Base-by-base conservation (phyloP, 257 asterid species). In the Datura wrightii region DNA sequence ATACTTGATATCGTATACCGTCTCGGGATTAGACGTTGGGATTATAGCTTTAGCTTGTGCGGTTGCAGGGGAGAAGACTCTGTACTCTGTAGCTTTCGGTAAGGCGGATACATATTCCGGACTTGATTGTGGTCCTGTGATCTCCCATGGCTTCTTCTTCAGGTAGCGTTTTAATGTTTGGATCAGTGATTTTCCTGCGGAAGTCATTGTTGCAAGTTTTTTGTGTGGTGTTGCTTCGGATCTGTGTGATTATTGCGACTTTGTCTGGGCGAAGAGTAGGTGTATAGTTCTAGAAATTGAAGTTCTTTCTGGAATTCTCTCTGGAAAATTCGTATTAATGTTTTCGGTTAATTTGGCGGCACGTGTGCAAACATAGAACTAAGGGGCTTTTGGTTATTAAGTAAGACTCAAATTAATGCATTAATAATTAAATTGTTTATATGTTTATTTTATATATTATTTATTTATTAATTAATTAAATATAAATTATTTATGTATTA, bases 1-100 rank as follows among this genome's bases (percentile, higher is more conserved):
- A 90, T 96, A 96, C 93, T 94, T 94, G 93, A 96, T 96, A 86
- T 94, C 98, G 90, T 85, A 96, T 13, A 96, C 98, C 0, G 95
- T 94, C 66, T 96, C 98, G 1, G 97, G 98, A 50, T 94, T 89
- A 4, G 98, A 92, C 13, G 90, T 67, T 11, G 99, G 99, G 36
- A 96, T 89, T 87, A 93, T 90, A 69, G 98, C 98, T 87, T 82
- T 82, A 18, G 55, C 90, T 54, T 91, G 84, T 13, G 48, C 85
- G 82, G 99, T 92, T 84, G 97, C 97, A 65, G 99, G 99, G 90
- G 92, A 91, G 89, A 79, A 84, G 78, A 94, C 59, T 10, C 98
- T 95, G 80, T 93, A 96, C 56, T 96, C 98, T 48, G 98, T 94
- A 81, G 99, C 99, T 88, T 91, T 92, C 0, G 97, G 98, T 14